These are phyloP conservation scores for Citrullus mucosospermus DNA, from an alignment of 306 rosid genomes.

Conservation along the genomic window DNA sequence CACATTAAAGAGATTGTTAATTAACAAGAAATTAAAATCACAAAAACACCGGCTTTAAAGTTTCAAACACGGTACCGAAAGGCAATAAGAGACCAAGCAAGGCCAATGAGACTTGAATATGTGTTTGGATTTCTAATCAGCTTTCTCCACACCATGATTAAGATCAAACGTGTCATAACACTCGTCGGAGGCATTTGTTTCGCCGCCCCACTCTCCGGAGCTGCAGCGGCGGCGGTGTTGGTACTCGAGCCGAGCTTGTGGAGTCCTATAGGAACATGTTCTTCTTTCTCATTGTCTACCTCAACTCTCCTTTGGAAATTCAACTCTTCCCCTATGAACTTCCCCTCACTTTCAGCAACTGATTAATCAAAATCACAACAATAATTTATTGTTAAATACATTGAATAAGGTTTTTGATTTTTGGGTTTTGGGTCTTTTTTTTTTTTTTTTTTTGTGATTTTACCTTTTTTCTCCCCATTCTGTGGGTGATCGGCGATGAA, in stretches of 20 bases:
- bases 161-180: conserved; percentile 85
- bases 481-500: conserved; percentile 11
- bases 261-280: conserved; percentile 3
- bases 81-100: conserved; percentile 72
- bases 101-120: conserved; percentile 72
- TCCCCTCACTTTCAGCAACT: conserved; percentile 4
- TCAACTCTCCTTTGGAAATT: neutral
- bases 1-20: neutral
- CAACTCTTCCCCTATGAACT: conserved; percentile 1
- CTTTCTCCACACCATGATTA: conserved; percentile 95
- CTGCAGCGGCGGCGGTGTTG: neutral
- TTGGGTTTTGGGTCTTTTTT: neutral
- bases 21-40: too few species aligned
- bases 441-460: neutral
- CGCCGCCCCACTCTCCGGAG: conserved; percentile 5
- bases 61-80: conserved; percentile 32
- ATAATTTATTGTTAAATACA: neutral
- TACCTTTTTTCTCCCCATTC: neutral
- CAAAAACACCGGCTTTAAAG: neutral
- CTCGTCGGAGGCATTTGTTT: conserved; percentile 75
- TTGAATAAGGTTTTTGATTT: neutral
- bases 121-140: conserved; percentile 86
- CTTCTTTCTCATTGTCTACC: conserved; percentile 2
- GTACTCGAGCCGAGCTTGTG: conserved; percentile 2
- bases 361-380: neutral